These are phyloP conservation scores for Argentina anserina DNA, from an alignment of 306 rosid genomes.

Conservation along the genomic window DNA sequence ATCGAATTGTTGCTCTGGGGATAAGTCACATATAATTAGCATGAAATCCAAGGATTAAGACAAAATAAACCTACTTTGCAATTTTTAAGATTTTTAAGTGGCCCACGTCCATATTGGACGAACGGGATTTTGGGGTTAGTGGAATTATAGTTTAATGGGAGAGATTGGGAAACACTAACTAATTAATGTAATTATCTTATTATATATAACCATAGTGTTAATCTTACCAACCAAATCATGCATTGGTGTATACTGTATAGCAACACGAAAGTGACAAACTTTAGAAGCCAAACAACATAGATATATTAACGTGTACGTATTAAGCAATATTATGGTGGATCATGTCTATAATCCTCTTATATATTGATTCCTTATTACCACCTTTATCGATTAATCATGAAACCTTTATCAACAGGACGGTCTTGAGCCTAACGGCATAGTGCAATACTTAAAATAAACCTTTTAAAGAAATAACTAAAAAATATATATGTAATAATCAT, in stretches of 20 bases:
- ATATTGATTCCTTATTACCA: no score
- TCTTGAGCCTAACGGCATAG: no score
- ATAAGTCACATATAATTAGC: no score
- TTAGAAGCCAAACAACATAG: neutral
- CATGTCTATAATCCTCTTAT: no score
- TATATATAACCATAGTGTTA: neutral
- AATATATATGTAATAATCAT: no score
- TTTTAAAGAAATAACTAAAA: no score
- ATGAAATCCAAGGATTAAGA: constrained; percentile 7
- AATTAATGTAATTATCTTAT: neutral
- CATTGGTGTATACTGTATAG: neutral
- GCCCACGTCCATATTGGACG: constrained; percentile 18
- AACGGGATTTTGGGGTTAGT: constrained; percentile 15
- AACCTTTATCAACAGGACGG: no score
- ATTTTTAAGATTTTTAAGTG: constrained; percentile 12
- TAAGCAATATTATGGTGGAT: neutral
- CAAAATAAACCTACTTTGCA: constrained; percentile 1
- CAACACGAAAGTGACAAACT: neutral
- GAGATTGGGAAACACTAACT: neutral
- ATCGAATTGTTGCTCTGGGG: neutral
- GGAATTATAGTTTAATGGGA: neutral
- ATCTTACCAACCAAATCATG: neutral
- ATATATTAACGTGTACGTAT: neutral
- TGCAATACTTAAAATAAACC: no score
- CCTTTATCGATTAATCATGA: neutral